phyloP scores from a whole-genome alignment of 2,329 filamentous ascomycete species.

The Penicillium aurantiogriseum region DNA sequence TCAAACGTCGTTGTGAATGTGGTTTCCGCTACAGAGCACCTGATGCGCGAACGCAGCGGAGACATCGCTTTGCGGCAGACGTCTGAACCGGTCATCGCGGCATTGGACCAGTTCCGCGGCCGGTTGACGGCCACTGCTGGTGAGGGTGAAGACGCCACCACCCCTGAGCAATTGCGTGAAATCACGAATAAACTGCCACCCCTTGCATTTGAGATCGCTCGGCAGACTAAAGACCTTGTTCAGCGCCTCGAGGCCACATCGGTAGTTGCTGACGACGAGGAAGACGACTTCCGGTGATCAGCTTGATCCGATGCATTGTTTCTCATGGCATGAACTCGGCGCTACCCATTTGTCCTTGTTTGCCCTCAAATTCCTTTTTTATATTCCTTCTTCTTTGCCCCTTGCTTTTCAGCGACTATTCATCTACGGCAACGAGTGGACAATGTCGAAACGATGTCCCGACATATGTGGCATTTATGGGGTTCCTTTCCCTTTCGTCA shows the following conservation, averaged over 20 bases:
- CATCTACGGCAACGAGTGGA: conserved; percentile 26
- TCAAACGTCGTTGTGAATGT: conserved; percentile 69
- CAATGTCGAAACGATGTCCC: conserved; percentile 29
- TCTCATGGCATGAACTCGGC: background rate
- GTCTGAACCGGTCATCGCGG: conserved; percentile 41
- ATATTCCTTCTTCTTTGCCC: conserved; percentile 15
- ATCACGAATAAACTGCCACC: conserved; percentile 73
- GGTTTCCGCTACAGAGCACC: conserved; percentile 62
- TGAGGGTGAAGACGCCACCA: conserved; percentile 60
- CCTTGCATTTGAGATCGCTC: conserved; percentile 81
- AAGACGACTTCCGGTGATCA: conserved; percentile 42
- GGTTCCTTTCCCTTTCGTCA: conserved; percentile 4
- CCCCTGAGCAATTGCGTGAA: conserved; percentile 50
- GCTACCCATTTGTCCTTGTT: conserved; percentile 3
- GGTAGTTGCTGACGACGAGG: conserved; percentile 32
- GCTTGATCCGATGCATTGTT: background rate
- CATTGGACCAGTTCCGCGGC: conserved; percentile 61
- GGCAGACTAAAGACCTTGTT: conserved; percentile 74
- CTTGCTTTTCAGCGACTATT: conserved; percentile 27
- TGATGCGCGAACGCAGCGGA: conserved; percentile 49
- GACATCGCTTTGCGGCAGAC: conserved; percentile 51
- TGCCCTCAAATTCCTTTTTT: conserved; percentile 6
- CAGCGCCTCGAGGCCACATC: conserved; percentile 46
- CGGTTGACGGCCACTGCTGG: conserved; percentile 64
- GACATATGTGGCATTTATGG: conserved; percentile 21